Evolutionary conservation across 192 early-diverging fungal species (phyloP).

Genomic region (Backusella psychrophila): DNA sequence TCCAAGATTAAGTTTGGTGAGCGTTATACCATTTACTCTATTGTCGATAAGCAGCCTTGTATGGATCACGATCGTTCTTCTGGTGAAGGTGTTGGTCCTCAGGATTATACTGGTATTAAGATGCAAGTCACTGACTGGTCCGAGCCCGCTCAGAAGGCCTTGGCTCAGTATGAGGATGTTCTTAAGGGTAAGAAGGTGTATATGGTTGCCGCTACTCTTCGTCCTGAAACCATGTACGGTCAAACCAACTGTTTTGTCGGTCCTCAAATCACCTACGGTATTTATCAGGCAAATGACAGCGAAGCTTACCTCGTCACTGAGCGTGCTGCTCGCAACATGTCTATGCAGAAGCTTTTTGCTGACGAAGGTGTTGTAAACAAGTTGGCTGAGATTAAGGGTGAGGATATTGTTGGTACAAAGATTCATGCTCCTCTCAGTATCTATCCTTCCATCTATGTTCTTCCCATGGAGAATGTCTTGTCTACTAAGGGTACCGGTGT

Average conservation of each 20-base stretch:
- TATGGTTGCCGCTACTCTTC: slow-evolving; percentile 92
- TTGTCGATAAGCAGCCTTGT: slow-evolving; percentile 93
- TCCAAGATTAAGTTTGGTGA: slow-evolving; percentile 94
- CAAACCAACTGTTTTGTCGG: slow-evolving; percentile 99
- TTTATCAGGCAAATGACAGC: slow-evolving; percentile 73
- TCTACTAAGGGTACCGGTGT: slow-evolving; percentile 98
- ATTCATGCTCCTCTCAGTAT: slow-evolving; percentile 84
- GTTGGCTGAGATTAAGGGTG: slow-evolving; percentile 77
- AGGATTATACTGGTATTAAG: slow-evolving; percentile 98
- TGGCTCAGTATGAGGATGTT: slow-evolving; percentile 43
- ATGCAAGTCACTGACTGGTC: slow-evolving; percentile 76
- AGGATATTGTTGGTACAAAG: slow-evolving; percentile 82
- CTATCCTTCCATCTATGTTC: slow-evolving; percentile 81
- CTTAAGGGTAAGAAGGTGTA: slow-evolving; percentile 78
- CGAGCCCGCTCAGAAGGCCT: slow-evolving; percentile 38
- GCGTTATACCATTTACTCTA: slow-evolving; percentile 96
- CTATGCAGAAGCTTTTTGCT: slow-evolving; percentile 84
- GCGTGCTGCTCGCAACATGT: slow-evolving; percentile 97
- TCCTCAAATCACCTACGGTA: slow-evolving; percentile 86
- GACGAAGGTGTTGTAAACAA: slow-evolving; percentile 64
- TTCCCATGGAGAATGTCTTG: slow-evolving; percentile 97
- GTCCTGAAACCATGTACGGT: slow-evolving; percentile 99
- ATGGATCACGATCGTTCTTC: slow-evolving; percentile 98
- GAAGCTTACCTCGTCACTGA: slow-evolving; percentile 91
- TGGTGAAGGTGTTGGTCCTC: slow-evolving; percentile 92